These are phyloP conservation scores for Elongisporangium anandrum DNA, from an alignment of 352 stramenopile genomes.

Conservation along the genomic window DNA sequence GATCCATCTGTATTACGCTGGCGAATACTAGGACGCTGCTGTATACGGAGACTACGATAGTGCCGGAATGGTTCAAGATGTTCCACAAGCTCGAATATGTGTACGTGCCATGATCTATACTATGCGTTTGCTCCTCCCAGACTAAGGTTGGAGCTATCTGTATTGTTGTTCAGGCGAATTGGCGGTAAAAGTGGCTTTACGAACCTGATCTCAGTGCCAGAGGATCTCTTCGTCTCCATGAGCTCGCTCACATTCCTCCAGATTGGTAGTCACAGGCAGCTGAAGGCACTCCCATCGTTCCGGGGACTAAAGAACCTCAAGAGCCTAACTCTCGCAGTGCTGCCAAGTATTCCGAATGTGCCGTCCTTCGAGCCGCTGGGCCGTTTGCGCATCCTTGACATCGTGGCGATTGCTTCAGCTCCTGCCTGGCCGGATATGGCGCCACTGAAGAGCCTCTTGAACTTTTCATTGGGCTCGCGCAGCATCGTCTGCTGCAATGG, in stretches of 20 bases:
- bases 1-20: not conserved
- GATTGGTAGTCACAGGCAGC: constrained; percentile 12
- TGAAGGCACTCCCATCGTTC: constrained; percentile 30
- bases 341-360: constrained; percentile 15
- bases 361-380: constrained; percentile 15
- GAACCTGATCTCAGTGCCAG: constrained; percentile 19
- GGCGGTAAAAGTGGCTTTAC: constrained; percentile 30
- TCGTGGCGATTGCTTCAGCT: constrained; percentile 13
- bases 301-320: constrained; percentile 9
- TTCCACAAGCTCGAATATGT: constrained; percentile 34
- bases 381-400: constrained; percentile 19
- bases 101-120: constrained; percentile 12
- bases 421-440: constrained; percentile 17
- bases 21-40: constrained; percentile 17
- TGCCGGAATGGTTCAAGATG: constrained; percentile 24
- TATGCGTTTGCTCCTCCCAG: not conserved
- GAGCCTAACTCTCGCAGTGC: constrained; percentile 20
- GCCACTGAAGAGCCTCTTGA: constrained; percentile 16
- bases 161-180: constrained; percentile 27
- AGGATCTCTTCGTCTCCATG: constrained; percentile 33
- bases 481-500: constrained; percentile 40
- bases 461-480: constrained; percentile 22
- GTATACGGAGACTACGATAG: constrained; percentile 17
- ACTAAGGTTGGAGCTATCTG: not conserved
- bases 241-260: constrained; percentile 32